Base-by-base conservation (phyloP, 495 filamentous ascomycete species). In the Glarea lozoyensis region DNA sequence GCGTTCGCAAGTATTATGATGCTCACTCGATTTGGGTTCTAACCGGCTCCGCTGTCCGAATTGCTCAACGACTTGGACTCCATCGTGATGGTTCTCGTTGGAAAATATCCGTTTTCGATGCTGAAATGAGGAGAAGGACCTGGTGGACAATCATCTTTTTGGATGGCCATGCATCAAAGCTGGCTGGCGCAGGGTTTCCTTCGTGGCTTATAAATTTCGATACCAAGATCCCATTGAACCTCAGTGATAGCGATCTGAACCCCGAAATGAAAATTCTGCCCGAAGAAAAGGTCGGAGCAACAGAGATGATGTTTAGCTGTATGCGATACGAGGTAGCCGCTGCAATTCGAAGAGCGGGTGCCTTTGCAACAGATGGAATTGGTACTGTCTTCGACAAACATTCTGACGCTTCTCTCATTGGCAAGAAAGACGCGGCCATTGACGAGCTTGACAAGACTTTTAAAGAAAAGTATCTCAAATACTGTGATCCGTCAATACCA, bases 181-280 rank as follows among this genome's bases (percentile, higher is more conserved):
- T 82, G 27, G 76, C 81, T 35, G 82, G 82, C 19, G 76, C 79
- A 12, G 73, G 73, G 22, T 70, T 81, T 44, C 73, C 65, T 54
- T 63, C 66, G 20, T 55, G 52, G 52, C 39, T 52, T 20, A 19
- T 32, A 7, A 51, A 49, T 34, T 51, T 55, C 36, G 66, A 75
- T 42, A 70, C 71, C 4, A 68, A 73, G 36, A 37, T 47, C 16
- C 64, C 67, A 0, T 44, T 54, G 10, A 68, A 68, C 48, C 41
- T 69, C 19, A 62, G 67, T 45, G 66, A 70, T 42, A 60, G 56
- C 50, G 64, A 69, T 24, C 50, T 70, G 12, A 61, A 53, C 40
- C 64, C 60, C 4, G 53, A 52, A 15, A 68, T 70, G 66, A 58
- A 56, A 12, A 59, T 62, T 12, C 27, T 50, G 2, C 67, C 67